A percentile compares a stretch with the other conserved stretches of the same genome.
Evolutionary conservation across 768 basidiomycete species (phyloP).

Genomic region (Mycena venus): DNA sequence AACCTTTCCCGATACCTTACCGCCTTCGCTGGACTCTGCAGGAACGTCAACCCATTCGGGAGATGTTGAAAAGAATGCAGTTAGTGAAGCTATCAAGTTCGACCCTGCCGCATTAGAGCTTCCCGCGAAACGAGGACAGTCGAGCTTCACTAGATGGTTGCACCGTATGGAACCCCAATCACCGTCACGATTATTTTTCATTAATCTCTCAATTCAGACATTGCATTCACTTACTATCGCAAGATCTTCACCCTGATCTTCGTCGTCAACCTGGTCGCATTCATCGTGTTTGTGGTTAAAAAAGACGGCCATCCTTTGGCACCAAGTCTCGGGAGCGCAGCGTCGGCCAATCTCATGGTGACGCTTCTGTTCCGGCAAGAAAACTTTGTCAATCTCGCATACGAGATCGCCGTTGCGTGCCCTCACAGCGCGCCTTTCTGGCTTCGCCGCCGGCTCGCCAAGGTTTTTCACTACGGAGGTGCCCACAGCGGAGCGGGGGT

Average conservation of each 20-base stretch:
- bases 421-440: slow-evolving; percentile 53
- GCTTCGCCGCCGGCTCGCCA: slow-evolving; percentile 60
- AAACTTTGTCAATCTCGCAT: slow-evolving; percentile 67
- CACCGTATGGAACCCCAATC: slow-evolving; percentile 12
- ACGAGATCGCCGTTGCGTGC: slow-evolving; percentile 58
- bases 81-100: background rate
- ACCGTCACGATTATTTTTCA: background rate
- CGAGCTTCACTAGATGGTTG: slow-evolving; percentile 31
- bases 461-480: slow-evolving; percentile 69
- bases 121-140: slow-evolving; percentile 30
- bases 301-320: slow-evolving; percentile 50
- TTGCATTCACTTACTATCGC: slow-evolving; percentile 53
- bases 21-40: background rate
- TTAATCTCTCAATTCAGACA: slow-evolving; percentile 41
- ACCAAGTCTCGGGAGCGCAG: slow-evolving; percentile 53
- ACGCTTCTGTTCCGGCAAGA: slow-evolving; percentile 60
- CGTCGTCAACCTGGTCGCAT: slow-evolving; percentile 60
- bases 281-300: slow-evolving; percentile 55
- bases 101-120: slow-evolving; percentile 17
- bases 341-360: slow-evolving; percentile 58
- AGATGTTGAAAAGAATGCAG: slow-evolving; percentile 13
- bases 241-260: slow-evolving; percentile 68
- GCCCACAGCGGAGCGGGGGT: slow-evolving; percentile 67
- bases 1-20: background rate
- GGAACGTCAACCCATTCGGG: slow-evolving; percentile 1